Conservation (phyloP, 176 grass and related monocot genomes). For the Carex parvula region DNA sequence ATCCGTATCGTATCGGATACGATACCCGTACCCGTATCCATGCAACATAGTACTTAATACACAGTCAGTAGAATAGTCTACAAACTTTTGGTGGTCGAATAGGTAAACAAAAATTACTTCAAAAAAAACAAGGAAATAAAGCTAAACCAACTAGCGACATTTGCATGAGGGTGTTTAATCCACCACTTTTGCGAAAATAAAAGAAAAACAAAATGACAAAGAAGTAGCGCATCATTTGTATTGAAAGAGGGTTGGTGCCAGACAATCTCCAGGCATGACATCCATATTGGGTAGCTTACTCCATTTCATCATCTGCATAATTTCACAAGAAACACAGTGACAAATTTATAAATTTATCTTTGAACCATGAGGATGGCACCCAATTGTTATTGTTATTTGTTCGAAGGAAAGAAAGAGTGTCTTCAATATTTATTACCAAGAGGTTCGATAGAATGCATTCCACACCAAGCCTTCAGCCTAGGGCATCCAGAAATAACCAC, state of each 20-base stretch:
- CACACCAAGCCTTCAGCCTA: constrained; percentile 35
- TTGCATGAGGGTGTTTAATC: no score
- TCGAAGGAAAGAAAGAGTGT: background rate
- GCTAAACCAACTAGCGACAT: no score
- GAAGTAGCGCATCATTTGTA: no score
- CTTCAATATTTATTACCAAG: background rate
- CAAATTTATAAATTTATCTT: background rate
- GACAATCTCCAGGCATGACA: background rate
- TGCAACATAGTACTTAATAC: no score
- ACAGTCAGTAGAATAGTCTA: no score
- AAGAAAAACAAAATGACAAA: no score
- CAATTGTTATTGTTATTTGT: background rate
- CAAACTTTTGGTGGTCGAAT: no score
- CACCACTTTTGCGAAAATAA: no score
- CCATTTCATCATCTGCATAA: background rate
- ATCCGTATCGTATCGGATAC: no score
- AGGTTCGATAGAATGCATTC: constrained; percentile 19
- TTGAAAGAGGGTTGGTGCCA: background rate
- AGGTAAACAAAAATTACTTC: no score
- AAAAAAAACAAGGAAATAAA: no score
- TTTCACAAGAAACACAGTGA: background rate
- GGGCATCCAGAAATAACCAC: constrained; percentile 29
- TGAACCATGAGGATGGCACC: background rate
- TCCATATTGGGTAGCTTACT: background rate
- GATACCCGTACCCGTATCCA: no score